These are phyloP conservation scores for Hyphopichia fennica DNA, from an alignment of 1,139 yeast species.

Conservation along the genomic window DNA sequence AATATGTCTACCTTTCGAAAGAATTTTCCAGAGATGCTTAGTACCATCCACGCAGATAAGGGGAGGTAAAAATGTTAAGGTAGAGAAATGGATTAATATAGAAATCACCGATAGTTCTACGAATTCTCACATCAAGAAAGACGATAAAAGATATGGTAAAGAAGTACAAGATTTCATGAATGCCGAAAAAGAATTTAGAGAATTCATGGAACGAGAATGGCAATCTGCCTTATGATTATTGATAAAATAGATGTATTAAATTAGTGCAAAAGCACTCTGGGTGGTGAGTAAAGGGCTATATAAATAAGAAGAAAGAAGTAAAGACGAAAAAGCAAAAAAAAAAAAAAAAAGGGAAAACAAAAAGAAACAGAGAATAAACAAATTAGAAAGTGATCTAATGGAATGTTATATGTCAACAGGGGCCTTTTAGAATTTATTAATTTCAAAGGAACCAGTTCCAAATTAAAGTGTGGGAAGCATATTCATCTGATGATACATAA, in stretches of 20 bases:
- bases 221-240: not conserved
- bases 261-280: too few relatives aligned
- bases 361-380: not conserved
- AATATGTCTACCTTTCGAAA: conserved; percentile 54
- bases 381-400: not conserved
- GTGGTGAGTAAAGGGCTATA: too few relatives aligned
- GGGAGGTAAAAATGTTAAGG: conserved; percentile 25
- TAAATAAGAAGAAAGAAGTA: not conserved
- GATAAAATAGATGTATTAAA: not conserved
- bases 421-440: too few relatives aligned
- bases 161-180: conserved; percentile 36
- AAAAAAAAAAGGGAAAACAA: too few relatives aligned
- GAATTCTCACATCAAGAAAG: conserved; percentile 29
- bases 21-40: conserved; percentile 52
- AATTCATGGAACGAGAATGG: conserved; percentile 29
- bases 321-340: too few relatives aligned
- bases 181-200: conserved; percentile 40
- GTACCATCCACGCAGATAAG: conserved; percentile 21
- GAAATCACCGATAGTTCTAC: conserved; percentile 43
- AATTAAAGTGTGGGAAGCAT: not conserved
- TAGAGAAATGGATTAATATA: conserved; percentile 38
- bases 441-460: not conserved
- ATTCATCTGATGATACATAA: not conserved
- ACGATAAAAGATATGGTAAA: conserved; percentile 20
- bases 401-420: too few relatives aligned